Evolutionary conservation across 2,329 filamentous ascomycete species (phyloP), one percentile per base, ranked within the genome.

Genomic region (Colletotrichum incanum): DNA sequence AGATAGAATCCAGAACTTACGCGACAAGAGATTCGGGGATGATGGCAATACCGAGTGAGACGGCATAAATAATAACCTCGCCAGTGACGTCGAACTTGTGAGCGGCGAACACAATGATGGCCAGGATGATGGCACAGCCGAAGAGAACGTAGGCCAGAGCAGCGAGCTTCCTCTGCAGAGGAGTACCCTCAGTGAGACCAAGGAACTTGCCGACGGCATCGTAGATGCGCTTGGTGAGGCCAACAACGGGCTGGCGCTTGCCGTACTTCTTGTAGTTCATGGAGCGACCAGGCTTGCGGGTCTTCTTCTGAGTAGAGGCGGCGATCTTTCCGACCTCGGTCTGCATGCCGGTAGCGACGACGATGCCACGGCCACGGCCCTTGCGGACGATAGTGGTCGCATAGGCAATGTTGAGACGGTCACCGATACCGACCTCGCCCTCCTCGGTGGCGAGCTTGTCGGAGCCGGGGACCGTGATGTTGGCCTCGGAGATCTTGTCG

Each of bases 81-180:
- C 85, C 84, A 52, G 83, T 80, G 63, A 87, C 80, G 55, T 85
- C 76, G 76, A 89, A 90, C 72, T 86, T 84, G 77, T 89, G 90
- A 63, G 87, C 88, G 0, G 83, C 87, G 77, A 90, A 90, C 14
- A 90, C 88, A 54, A 90, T 85, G 67, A 90, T 84, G 37, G 88
- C 88, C 37, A 90, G 82, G 26, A 89, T 77, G 14, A 90, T 79
- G n/a, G 88, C 94, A 72, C 93, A 91, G 58, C 88, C 91, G 78
- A 96, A 95, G 2, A 96, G 89, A 9, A 93, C 84, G 68, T 95
- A 92, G 14, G 94, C 94, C 72, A 96, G 87, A 76, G 93, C 93
- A 72, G 92, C 93, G 62, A 96, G 85, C 81, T 94, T 95, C 74
- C 92, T 89, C 82, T 95, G 93, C 60, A 96, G 85, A 3, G 94